Conservation (phyloP, 2,329 filamentous ascomycete species). For the Pseudocercospora macadamiae region DNA sequence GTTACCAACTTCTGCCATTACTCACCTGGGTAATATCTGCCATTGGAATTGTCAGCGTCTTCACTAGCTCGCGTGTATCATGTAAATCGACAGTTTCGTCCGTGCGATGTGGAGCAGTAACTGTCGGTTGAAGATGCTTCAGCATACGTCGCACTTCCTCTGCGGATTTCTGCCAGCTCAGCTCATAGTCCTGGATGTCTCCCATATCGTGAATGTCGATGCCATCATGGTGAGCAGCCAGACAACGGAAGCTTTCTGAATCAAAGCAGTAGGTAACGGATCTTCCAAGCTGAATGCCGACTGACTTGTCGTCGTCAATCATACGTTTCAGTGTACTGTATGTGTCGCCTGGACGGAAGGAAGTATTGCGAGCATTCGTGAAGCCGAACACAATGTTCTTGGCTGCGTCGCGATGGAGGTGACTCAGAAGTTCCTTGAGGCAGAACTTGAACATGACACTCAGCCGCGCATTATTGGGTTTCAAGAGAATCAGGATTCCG, state of each 20-base stretch:
- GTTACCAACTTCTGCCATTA: background rate
- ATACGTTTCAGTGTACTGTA: background rate
- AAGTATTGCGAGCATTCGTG: background rate
- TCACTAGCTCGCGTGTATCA: background rate
- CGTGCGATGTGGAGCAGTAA: background rate
- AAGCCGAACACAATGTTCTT: slow-evolving; percentile 1
- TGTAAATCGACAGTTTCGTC: background rate
- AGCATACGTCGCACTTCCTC: background rate
- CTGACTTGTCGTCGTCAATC: background rate
- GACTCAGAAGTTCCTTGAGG: background rate
- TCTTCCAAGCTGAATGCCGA: background rate
- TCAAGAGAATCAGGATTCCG: background rate
- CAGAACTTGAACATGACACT: slow-evolving; percentile 1
- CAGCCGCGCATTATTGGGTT: slow-evolving; percentile 1
- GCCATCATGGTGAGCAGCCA: slow-evolving; percentile 43
- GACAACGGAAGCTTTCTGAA: slow-evolving; percentile 47
- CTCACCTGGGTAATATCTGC: background rate
- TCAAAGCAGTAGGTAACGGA: slow-evolving; percentile 46
- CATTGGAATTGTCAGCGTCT: background rate
- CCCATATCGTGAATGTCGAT: slow-evolving; percentile 36
- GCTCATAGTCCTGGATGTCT: slow-evolving; percentile 34
- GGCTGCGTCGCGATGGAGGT: background rate
- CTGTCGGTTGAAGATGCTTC: background rate
- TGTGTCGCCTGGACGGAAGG: background rate
- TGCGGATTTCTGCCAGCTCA: slow-evolving; percentile 40